Percentiles rank a stretch among this genome's conserved stretches.
phyloP scores from a whole-genome alignment of 352 stramenopile species.

The Peronospora farinosa region DNA sequence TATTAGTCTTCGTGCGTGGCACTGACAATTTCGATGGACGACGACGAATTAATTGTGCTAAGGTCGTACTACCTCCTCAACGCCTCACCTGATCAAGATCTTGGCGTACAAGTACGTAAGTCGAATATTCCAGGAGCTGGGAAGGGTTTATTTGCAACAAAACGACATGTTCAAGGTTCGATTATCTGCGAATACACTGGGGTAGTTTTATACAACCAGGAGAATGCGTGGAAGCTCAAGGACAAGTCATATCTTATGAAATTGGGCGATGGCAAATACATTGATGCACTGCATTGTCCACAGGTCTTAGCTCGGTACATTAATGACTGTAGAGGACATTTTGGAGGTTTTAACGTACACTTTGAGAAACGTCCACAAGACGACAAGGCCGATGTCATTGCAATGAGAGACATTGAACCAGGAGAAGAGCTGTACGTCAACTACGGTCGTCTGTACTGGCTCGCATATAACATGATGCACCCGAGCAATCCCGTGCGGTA shows the following conservation, averaged over 20 bases:
- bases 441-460: constrained; percentile 81
- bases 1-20: constrained; percentile 1
- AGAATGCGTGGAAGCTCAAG: constrained; percentile 43
- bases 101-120: constrained; percentile 36
- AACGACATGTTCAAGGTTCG: constrained; percentile 16
- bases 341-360: constrained; percentile 58
- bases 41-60: constrained; percentile 13
- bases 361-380: constrained; percentile 61
- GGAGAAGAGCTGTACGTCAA: constrained; percentile 75
- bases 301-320: constrained; percentile 67
- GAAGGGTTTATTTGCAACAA: constrained; percentile 46
- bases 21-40: constrained; percentile 17
- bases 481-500: constrained; percentile 49
- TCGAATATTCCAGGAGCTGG: constrained; percentile 52
- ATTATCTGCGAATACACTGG: constrained; percentile 47
- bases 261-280: constrained; percentile 66
- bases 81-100: constrained; percentile 6
- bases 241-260: constrained; percentile 83
- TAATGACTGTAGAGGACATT: constrained; percentile 62
- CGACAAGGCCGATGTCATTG: constrained; percentile 48
- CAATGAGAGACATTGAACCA: constrained; percentile 44
- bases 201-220: constrained; percentile 28
- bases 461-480: constrained; percentile 69
- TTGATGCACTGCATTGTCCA: constrained; percentile 48
- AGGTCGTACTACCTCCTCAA: constrained; percentile 22